Evolutionary conservation across 306 rosid genomes (phyloP), one percentile per base, ranked within the genome.

Genomic region (Cercis canadensis): DNA sequence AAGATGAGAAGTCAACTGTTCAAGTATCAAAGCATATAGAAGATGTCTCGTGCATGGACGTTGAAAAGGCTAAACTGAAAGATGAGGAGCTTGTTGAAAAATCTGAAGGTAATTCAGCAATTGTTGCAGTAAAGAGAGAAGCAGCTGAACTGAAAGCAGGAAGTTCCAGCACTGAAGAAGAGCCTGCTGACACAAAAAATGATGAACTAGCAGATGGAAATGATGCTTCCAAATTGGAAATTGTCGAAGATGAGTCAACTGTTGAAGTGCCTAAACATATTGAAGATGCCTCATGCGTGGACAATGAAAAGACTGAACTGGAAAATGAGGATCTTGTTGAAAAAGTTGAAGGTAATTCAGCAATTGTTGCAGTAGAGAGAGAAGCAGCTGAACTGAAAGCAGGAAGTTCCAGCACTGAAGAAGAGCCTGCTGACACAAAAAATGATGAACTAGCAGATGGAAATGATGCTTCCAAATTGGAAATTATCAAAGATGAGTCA

Each of bases 71-170:
- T 15, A 13, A 47, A 31, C 41, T 75, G 18, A 53, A 75, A 58
- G 55, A 57, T 21, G 80, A 62, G 24, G 58, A 40, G 8, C 15
- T 43, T 59, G 11, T 43, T 12, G 53, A 33, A 11, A 72, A 43
- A 37, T 40, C 18, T 31, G 72, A 72, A 50, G 78, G 19, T 11
- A 39, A 24, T 65, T 24, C 51, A 57, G 29, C 34, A 21, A 52
- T 33, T 34, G 46, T 11, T 50, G 44, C 8, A 65, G 67, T 43
- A 43, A 75, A 49, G 24, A 46, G 56, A 41, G 70, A 67, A 70
- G 45, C 78, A 49, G 9, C 44, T 43, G 70, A 57, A 40, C 68
- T 58, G 34, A 47, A 70, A 64, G 67, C 72, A 49, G 53, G 6
- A 19, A 46, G 17, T 21, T n/a, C 34, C 17, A 41, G 61, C 36